Evolutionary conservation across 805 yeast genomes (phyloP), one percentile per base, ranked within the genome.

Genomic region (Jamesozyma lodderae): DNA sequence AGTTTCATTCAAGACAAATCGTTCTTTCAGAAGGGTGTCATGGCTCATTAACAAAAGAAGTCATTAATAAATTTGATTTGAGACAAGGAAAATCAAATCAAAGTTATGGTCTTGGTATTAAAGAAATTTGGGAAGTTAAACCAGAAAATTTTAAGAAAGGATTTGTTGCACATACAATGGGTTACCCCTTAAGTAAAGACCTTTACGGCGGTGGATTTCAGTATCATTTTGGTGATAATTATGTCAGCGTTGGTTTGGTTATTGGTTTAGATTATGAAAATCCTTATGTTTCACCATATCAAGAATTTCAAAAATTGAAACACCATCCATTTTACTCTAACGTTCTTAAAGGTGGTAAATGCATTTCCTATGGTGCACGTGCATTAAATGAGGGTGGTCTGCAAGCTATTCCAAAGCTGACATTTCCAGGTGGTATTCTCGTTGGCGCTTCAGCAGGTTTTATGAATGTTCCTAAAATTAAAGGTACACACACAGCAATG

Each of bases 11-110:
- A 4, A 75, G 92, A 51, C 69, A 80, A 42, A 88, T 96, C 0
- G 81, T 92, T 14, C 70, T 92, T 23, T 95, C 95, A 4, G 98
- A 92, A 64, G 98, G 98, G n/a, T 92, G 98, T 57, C 97, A 88
- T 62, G 98, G 98, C 0, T 87, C 96, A 1, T 66, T 92, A 38
- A 70, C 88, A 10, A 90, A 92, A 57, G 74, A 81, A 55, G 79
- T 76, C 0, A 80, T 90, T 37, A 65, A 70, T 38, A 75, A 79
- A 50, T 90, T 64, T 61, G 68, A 78, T 31, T 64, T 92, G 43
- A 74, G 96, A 41, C 68, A 71, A 35, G 72, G 70, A 37, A 70
- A 74, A 36, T 39, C 41, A 16, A 79, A 79, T 15, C 98, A 92
- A 65, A 87, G 97, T 0, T 92, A 92, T 62, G 99, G 98, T 10